These are phyloP conservation scores for Inga laurina DNA, from an alignment of 306 rosid genomes.

Conservation along the genomic window DNA sequence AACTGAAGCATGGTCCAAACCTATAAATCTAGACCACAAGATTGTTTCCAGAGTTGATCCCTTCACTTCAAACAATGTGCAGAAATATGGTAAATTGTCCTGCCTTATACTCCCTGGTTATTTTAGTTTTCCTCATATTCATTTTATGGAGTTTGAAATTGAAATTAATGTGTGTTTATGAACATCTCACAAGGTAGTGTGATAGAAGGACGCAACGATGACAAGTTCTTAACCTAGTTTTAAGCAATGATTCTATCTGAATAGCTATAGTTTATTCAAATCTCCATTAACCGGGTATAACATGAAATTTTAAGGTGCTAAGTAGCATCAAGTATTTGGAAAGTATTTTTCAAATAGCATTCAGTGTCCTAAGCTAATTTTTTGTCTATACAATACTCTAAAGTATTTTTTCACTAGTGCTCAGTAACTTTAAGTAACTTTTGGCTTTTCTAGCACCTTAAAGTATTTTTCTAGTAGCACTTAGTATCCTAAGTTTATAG, in stretches of 20 bases:
- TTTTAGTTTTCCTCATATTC: background rate
- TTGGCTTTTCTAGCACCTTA: too few relatives aligned
- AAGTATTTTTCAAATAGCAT: too few relatives aligned
- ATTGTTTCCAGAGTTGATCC: conserved; percentile 54
- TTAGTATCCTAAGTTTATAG: too few relatives aligned
- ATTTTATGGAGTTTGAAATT: background rate
- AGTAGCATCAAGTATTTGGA: too few relatives aligned
- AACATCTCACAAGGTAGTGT: background rate
- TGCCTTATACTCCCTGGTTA: background rate
- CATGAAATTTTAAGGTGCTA: too few relatives aligned
- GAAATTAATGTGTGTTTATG: background rate
- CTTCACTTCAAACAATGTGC: conserved; percentile 33
- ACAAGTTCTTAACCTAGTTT: background rate
- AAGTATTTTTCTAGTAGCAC: too few relatives aligned
- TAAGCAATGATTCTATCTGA: background rate
- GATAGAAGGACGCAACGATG: background rate
- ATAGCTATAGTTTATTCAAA: background rate
- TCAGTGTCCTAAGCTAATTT: too few relatives aligned
- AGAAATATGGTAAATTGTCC: conserved; percentile 41
- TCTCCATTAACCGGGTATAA: background rate
- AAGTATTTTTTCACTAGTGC: too few relatives aligned
- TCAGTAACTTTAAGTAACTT: too few relatives aligned
- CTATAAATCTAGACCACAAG: conserved; percentile 44
- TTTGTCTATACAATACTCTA: too few relatives aligned
- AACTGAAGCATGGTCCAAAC: conserved; percentile 55